A percentile compares a stretch with the other conserved stretches of the same genome.
Evolutionary conservation across 2,329 filamentous ascomycete genomes (phyloP).

Genomic region (Ustilaginoidea virens): DNA sequence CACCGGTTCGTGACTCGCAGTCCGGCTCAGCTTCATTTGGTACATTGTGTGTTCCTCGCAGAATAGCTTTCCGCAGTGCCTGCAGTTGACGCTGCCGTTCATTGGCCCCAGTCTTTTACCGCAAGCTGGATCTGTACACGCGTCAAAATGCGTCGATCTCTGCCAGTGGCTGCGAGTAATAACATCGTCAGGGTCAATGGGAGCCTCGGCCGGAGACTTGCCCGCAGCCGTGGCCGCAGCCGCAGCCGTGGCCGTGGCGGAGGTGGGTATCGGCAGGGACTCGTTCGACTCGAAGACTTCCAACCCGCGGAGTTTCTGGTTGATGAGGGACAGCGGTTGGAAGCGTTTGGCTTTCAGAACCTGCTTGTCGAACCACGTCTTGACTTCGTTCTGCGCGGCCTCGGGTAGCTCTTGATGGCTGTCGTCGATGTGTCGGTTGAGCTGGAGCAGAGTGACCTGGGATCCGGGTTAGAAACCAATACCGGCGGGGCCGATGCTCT

Average conservation of each 20-base stretch:
- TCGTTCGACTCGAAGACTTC: conserved; percentile 93
- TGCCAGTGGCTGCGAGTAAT: conserved; percentile 89
- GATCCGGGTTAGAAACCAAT: not conserved
- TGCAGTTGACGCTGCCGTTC: conserved; percentile 80
- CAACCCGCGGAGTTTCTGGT: conserved; percentile 83
- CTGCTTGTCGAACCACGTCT: conserved; percentile 93
- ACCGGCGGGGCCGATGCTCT: no score
- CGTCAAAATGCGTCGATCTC: conserved; percentile 53
- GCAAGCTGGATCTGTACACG: conserved; percentile 78
- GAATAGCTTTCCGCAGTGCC: conserved; percentile 83
- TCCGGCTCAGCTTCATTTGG: conserved; percentile 90
- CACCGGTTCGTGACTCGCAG: conserved; percentile 78
- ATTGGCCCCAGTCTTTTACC: conserved; percentile 63
- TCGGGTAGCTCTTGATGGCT: conserved; percentile 79
- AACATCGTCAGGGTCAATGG: conserved; percentile 71
- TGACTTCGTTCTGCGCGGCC: conserved; percentile 82
- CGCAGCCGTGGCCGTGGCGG: conserved; percentile 13
- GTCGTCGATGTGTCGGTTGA: conserved; percentile 79
- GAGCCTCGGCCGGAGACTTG: conserved; percentile 24
- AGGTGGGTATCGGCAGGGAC: conserved; percentile 24
- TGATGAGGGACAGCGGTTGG: conserved; percentile 78
- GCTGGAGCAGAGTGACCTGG: conserved; percentile 77
- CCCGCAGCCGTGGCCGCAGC: conserved; percentile 17
- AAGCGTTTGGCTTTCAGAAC: conserved; percentile 88
- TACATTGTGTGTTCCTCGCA: conserved; percentile 99